phyloP scores from a whole-genome alignment of 257 asterid species.

The Nemophila menziesii region DNA sequence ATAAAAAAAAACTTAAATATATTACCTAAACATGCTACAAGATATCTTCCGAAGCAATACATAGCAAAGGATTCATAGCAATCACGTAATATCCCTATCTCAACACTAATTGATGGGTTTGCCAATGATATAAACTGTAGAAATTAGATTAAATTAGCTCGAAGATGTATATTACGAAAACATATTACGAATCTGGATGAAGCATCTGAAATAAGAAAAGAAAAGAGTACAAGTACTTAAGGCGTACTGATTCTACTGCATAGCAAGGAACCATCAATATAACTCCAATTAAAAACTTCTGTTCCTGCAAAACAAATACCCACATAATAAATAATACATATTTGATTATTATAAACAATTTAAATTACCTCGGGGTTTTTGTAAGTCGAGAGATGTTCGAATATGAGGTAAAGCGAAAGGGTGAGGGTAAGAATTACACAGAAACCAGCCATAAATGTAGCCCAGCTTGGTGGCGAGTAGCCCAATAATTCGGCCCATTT shows the following conservation, averaged over 20 bases:
- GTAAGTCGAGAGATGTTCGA: conserved; percentile 88
- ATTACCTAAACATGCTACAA: conserved; percentile 92
- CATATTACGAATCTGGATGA: too few relatives aligned
- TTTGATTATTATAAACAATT: neutral
- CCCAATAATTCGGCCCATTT: conserved; percentile 17
- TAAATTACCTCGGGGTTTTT: conserved; percentile 73
- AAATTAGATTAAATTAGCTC: neutral
- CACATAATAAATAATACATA: neutral
- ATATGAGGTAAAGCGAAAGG: conserved; percentile 63
- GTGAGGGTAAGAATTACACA: conserved; percentile 43
- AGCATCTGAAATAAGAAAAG: too few relatives aligned
- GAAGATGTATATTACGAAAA: conserved; percentile 6
- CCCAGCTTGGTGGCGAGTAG: conserved; percentile 83
- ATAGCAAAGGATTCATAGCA: conserved; percentile 97
- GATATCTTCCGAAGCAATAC: conserved; percentile 99
- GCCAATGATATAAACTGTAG: conserved; percentile 80
- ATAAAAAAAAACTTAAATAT: neutral
- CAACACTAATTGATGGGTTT: conserved; percentile 75
- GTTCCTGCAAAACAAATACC: conserved; percentile 46
- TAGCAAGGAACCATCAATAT: conserved; percentile 88
- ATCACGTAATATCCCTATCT: conserved; percentile 86
- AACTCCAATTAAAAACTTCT: conserved; percentile 88
- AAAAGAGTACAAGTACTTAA: conserved; percentile 12
- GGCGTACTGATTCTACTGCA: conserved; percentile 89
- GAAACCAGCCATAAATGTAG: conserved; percentile 58